These are phyloP conservation scores for Fusarium sp. DNA, from an alignment of 2,329 filamentous ascomycete genomes.

Conservation along the genomic window DNA sequence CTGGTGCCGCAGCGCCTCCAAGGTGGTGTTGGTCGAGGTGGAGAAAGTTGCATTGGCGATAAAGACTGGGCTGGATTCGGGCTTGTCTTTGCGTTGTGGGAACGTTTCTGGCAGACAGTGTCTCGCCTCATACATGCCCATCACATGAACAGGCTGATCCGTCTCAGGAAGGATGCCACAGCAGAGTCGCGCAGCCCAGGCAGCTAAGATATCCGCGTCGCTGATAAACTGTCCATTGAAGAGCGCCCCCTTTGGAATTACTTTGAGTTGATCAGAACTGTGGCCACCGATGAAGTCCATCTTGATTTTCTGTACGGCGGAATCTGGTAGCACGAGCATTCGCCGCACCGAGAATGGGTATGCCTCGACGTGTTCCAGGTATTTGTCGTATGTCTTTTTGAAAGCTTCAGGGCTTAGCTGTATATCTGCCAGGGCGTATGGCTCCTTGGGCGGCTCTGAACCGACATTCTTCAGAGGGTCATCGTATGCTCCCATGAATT, in stretches of 20 bases:
- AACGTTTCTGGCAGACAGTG: slow-evolving; percentile 2
- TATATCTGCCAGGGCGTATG: neutral
- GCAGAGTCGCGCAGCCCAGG: slow-evolving; percentile 5
- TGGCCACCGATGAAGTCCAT: neutral
- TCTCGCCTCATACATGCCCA: slow-evolving; percentile 12
- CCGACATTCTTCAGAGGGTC: neutral
- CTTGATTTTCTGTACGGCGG: neutral
- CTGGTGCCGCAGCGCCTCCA: slow-evolving; percentile 1
- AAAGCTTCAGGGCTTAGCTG: neutral
- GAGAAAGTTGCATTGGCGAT: slow-evolving; percentile 9
- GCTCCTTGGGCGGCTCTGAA: neutral
- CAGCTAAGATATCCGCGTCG: slow-evolving; percentile 2
- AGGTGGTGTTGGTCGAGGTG: slow-evolving; percentile 7
- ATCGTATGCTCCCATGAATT: slow-evolving; percentile 3
- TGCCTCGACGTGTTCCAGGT: neutral
- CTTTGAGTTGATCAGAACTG: neutral
- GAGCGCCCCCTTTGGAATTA: neutral
- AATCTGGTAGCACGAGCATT: slow-evolving; percentile 3
- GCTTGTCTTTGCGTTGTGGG: slow-evolving; percentile 4
- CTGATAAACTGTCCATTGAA: slow-evolving; percentile 1
- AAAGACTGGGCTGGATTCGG: neutral
- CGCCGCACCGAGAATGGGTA: neutral
- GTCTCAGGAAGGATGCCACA: neutral
- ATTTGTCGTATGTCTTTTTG: slow-evolving; percentile 2
- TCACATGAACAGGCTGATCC: slow-evolving; percentile 1